Evolutionary conservation across 1,139 yeast genomes (phyloP).

Genomic region (Blastobotrys buckinghamii): DNA sequence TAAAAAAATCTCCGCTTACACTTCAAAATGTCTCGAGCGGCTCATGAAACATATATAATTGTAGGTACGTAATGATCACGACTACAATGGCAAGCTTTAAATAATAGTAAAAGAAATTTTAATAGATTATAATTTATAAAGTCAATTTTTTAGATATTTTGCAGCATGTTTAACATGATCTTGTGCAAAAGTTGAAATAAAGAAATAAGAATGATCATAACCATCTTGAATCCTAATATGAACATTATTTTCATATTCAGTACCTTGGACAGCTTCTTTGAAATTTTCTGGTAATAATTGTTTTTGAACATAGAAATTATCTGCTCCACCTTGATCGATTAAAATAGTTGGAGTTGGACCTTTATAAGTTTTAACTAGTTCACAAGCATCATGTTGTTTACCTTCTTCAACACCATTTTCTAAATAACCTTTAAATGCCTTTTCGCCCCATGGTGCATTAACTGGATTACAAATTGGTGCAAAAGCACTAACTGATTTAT

Average conservation of each 20-base stretch:
- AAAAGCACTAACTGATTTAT: conserved; percentile 83
- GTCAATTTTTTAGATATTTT: conserved; percentile 42
- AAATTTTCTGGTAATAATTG: conserved; percentile 78
- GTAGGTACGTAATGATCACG: no score
- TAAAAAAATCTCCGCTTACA: no score
- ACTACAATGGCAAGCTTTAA: no score
- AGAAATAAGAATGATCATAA: conserved; percentile 87
- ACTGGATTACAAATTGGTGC: conserved; percentile 84
- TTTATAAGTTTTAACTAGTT: conserved; percentile 51
- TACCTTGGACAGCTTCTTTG: conserved; percentile 53
- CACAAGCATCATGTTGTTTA: conserved; percentile 76
- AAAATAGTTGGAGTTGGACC: conserved; percentile 58
- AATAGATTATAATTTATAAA: background rate
- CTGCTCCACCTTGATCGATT: conserved; percentile 78
- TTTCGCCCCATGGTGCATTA: conserved; percentile 77
- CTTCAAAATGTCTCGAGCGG: no score
- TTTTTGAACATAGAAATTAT: conserved; percentile 57
- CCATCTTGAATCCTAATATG: conserved; percentile 66
- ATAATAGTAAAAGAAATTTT: no score
- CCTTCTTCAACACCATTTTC: conserved; percentile 48
- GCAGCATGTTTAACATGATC: conserved; percentile 89
- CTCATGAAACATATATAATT: no score
- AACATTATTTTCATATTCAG: conserved; percentile 55
- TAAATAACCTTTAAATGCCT: conserved; percentile 73
- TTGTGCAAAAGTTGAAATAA: conserved; percentile 71